Percentiles rank a stretch among this genome's conserved stretches.
Evolutionary conservation across 257 asterid species (phyloP).

Genomic region (Voacanga thouarsii): DNA sequence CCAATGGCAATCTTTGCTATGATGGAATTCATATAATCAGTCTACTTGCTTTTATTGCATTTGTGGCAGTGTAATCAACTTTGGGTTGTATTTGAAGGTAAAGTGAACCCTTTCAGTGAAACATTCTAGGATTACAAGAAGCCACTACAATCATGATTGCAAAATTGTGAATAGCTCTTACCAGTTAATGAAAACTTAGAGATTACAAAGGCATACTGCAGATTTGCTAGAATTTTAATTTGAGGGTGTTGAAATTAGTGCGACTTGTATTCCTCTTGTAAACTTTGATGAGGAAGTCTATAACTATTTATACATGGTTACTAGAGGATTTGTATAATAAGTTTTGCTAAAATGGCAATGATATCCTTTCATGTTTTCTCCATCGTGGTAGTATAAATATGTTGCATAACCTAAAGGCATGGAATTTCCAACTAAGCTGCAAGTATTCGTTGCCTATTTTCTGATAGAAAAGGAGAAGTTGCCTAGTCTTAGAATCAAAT

Average conservation of each 20-base stretch:
- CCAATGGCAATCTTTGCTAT: too few species aligned
- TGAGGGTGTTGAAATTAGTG: not conserved
- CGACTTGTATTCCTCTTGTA: not conserved
- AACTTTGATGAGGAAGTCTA: not conserved
- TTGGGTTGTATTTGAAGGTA: slow-evolving; percentile 87
- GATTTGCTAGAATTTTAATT: not conserved
- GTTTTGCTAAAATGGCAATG: not conserved
- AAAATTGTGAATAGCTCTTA: not conserved
- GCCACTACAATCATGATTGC: slow-evolving; percentile 57
- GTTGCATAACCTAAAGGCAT: too few species aligned
- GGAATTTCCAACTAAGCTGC: too few species aligned
- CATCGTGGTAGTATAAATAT: too few species aligned
- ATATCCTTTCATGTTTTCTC: not conserved
- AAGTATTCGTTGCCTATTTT: too few species aligned
- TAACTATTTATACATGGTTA: not conserved
- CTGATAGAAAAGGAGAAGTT: not conserved
- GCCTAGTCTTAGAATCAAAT: too few species aligned
- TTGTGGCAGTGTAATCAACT: slow-evolving; percentile 91
- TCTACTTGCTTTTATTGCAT: too few species aligned
- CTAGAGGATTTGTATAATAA: not conserved
- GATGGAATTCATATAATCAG: too few species aligned
- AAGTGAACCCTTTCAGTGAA: slow-evolving; percentile 65
- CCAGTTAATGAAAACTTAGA: not conserved
- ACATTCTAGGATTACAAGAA: slow-evolving; percentile 87
- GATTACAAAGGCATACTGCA: not conserved